phyloP scores from a whole-genome alignment of 2,329 filamentous ascomycete genomes.

The Xylaria sp. region DNA sequence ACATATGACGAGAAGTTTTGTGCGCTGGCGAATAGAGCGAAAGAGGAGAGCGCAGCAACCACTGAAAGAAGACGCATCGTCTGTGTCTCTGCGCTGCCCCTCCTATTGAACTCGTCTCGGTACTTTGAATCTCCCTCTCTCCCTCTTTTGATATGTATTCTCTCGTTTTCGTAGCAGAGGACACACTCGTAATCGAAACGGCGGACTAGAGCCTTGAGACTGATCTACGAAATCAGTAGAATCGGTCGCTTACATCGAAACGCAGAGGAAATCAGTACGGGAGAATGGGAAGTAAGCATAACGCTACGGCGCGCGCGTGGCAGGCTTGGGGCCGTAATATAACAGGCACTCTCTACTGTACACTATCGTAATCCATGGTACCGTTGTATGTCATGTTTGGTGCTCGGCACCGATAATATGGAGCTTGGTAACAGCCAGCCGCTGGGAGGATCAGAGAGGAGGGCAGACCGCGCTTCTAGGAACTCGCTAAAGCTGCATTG shows the following conservation, averaged over 20 bases:
- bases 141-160: background rate
- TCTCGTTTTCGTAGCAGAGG: background rate
- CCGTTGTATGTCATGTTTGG: background rate
- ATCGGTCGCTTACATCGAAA: background rate
- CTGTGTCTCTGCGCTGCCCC: background rate
- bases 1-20: conserved; percentile 32
- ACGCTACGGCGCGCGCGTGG: conserved; percentile 2
- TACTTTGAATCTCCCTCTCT: background rate
- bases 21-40: conserved; percentile 8
- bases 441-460: conserved; percentile 9
- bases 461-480: background rate
- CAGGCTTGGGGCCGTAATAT: background rate
- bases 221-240: background rate
- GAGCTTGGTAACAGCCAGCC: conserved; percentile 9
- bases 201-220: background rate
- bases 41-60: conserved; percentile 2
- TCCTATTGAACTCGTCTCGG: background rate
- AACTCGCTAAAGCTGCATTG: conserved; percentile 5
- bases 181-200: background rate
- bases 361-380: too few species aligned
- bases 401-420: conserved; percentile 22
- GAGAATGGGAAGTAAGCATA: background rate
- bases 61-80: conserved; percentile 4
- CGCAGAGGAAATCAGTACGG: background rate
- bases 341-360: background rate